These are phyloP conservation scores for Batrachochytrium dendrobatidis DNA, from an alignment of 371 early-diverging fungal species.

Conservation along the genomic window DNA sequence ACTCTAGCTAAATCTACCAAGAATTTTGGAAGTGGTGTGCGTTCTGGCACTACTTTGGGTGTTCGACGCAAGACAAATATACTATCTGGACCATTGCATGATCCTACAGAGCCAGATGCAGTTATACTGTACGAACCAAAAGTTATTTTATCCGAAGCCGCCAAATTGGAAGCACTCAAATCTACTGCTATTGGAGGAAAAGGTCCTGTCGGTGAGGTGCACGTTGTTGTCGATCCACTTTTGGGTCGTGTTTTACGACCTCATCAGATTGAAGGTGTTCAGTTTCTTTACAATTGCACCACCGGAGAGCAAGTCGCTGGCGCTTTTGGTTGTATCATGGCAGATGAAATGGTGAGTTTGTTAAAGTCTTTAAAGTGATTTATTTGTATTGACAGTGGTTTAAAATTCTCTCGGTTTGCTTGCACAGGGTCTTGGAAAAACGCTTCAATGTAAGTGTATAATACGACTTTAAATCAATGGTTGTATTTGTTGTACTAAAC, in stretches of 20 bases:
- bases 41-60: slow-evolving; percentile 47
- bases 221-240: slow-evolving; percentile 75
- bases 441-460: slow-evolving; percentile 39
- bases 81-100: slow-evolving; percentile 64
- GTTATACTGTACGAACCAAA: slow-evolving; percentile 78
- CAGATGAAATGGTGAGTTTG: slow-evolving; percentile 81
- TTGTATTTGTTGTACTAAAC: background rate
- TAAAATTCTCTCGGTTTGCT: background rate
- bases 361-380: no score
- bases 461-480: background rate
- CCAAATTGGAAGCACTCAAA: slow-evolving; percentile 25
- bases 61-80: slow-evolving; percentile 46
- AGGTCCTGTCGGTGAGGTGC: slow-evolving; percentile 33
- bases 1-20: background rate
- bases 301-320: slow-evolving; percentile 64
- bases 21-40: background rate
- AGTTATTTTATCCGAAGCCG: slow-evolving; percentile 38
- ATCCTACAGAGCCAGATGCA: slow-evolving; percentile 77
- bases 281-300: slow-evolving; percentile 86
- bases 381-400: no score
- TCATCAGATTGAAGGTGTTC: slow-evolving; percentile 92
- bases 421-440: slow-evolving; percentile 84
- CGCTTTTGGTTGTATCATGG: slow-evolving; percentile 89
- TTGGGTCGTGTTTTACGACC: slow-evolving; percentile 81
- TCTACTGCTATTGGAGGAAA: slow-evolving; percentile 23